phyloP scores from a whole-genome alignment of 2,329 filamentous ascomycete genomes.

The Xylariomycetidae sp. region DNA sequence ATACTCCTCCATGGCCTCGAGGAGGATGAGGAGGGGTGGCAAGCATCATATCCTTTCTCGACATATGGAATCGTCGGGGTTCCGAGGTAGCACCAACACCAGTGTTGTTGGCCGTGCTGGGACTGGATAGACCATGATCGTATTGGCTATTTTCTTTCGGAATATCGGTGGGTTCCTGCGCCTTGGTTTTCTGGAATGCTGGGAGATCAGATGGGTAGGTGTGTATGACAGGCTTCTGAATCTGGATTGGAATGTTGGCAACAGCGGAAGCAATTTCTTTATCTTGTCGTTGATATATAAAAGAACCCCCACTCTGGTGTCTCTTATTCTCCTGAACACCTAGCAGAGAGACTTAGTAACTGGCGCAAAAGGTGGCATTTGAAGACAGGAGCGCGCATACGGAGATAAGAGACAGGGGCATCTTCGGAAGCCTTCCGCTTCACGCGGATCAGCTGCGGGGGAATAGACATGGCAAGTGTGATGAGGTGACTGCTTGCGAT shows the following conservation, averaged over 20 bases:
- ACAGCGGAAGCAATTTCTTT: constrained; percentile 25
- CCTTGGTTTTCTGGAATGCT: constrained; percentile 18
- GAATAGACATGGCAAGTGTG: constrained; percentile 53
- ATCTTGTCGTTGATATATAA: constrained; percentile 54
- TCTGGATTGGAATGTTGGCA: constrained; percentile 17
- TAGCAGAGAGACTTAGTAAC: constrained; percentile 19
- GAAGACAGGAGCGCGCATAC: constrained; percentile 31
- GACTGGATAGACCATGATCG: constrained; percentile 1
- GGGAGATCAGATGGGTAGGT: constrained; percentile 32
- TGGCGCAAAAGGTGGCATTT: constrained; percentile 3
- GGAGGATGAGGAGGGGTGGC: constrained; percentile 17
- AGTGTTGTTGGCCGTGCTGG: background rate
- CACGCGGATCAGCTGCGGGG: constrained; percentile 55
- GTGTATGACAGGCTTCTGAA: constrained; percentile 42
- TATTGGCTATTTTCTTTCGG: constrained; percentile 9
- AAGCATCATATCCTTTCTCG: constrained; percentile 38
- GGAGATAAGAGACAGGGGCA: constrained; percentile 50
- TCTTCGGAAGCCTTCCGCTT: constrained; percentile 56
- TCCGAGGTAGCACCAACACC: constrained; percentile 22
- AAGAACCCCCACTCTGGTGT: constrained; percentile 46
- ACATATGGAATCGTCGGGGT: constrained; percentile 53
- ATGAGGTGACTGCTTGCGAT: no score
- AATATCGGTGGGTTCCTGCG: no score
- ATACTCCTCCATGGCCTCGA: constrained; percentile 25
- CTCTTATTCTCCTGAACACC: constrained; percentile 53